phyloP scores from a whole-genome alignment of 2,329 filamentous ascomycete genomes.

The Fusarium pseudograminearum region DNA sequence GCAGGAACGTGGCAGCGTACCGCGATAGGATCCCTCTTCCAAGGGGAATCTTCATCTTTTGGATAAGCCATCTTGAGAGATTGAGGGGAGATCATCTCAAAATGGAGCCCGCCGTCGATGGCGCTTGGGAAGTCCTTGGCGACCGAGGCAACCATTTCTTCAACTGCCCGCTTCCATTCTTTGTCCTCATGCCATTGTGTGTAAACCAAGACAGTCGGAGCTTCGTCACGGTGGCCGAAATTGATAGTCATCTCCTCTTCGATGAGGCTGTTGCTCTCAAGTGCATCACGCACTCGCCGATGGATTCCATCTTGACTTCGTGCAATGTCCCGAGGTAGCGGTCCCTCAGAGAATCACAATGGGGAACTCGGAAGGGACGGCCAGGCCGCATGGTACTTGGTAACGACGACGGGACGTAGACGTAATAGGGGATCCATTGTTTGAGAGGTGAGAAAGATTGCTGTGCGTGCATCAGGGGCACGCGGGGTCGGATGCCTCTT shows the following conservation, averaged over 20 bases:
- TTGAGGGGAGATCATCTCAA: constrained; percentile 10
- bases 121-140: neutral
- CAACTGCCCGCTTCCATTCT: neutral
- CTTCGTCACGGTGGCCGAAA: neutral
- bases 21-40: neutral
- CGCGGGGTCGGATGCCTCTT: neutral
- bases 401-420: neutral
- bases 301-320: neutral
- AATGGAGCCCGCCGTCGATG: neutral
- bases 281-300: neutral
- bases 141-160: constrained; percentile 3
- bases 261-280: neutral
- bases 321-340: neutral
- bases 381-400: constrained; percentile 1
- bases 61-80: neutral
- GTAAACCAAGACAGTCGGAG: constrained; percentile 1
- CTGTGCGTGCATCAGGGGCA: neutral
- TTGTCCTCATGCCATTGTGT: constrained; percentile 1
- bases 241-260: neutral
- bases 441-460: neutral
- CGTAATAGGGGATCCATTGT: neutral
- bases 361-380: constrained; percentile 6
- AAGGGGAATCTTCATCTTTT: neutral
- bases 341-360: neutral
- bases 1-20: neutral